Base-by-base conservation (phyloP, 352 stramenopile species). In the Blastocystis hominis region DNA sequence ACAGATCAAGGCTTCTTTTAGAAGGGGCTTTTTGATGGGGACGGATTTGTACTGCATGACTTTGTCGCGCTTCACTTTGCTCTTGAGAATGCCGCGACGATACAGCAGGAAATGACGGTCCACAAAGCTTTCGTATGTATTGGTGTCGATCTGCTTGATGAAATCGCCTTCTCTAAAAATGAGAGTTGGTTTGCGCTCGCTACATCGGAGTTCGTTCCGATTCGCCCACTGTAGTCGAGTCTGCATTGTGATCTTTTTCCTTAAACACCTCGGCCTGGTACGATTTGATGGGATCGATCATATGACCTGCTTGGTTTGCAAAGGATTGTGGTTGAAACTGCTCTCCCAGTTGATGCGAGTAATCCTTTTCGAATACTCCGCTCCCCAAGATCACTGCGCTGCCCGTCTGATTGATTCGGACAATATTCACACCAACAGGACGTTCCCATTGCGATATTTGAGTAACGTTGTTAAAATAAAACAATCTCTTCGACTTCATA, bases 281-380 rank as follows among this genome's bases (percentile, higher is more conserved):
- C 15, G 50, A 24, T 53, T 47, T 34, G n/a, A 84, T 53, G 5
- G 72, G 53, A 44, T 84, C 72, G 44, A 66, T 50, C 4, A 84
- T 30, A 20, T 69, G 72, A 30, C 46, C 72, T 40, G 66, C 47
- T 30, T 36, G 47, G 44, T 84, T 84, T 20, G 68, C 34, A 47
- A 66, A 84, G 30, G 55, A 59, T 2, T 53, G 56, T 20, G 72
- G 72, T 1, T 68, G 1, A 20, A 50, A 40, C 7, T 68, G 47
- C 20, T 17, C 6, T 69, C 42, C n/a, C 7, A 34, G 6, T 30
- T 47, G 24, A 61, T 17, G 4, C n/a, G 40, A 17, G 46, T 84
- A 84, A 7, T 84, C 72, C 72, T 84, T 84, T 15, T 84, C 72
- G 42, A 84, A 68, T 2, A 84, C 55, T 7, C 72, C 72, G 38